Percentiles rank a stretch among this genome's conserved stretches.
Evolutionary conservation across 768 basidiomycete genomes (phyloP).

Genomic region (Crassisporium funariophilum): DNA sequence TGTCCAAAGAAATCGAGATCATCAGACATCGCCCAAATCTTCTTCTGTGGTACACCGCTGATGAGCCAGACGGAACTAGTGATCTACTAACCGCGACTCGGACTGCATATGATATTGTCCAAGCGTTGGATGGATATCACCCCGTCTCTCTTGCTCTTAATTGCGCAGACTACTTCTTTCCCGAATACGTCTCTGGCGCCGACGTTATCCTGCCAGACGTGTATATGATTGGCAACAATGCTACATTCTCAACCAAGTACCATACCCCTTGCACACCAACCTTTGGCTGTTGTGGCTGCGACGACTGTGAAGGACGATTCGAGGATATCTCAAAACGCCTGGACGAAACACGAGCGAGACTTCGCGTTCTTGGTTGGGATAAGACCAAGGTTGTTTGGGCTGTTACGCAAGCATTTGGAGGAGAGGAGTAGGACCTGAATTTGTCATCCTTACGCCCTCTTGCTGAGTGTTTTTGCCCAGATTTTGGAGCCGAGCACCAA

Average conservation of each 20-base stretch:
- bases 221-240: conserved; percentile 39
- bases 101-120: conserved; percentile 48
- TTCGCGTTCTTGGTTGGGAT: conserved; percentile 49
- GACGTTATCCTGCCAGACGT: conserved; percentile 59
- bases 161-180: conserved; percentile 53
- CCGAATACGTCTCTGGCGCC: conserved; percentile 49
- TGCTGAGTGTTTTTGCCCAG: conserved; percentile 21
- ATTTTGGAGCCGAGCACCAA: conserved; percentile 52
- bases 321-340: conserved; percentile 53
- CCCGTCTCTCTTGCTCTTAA: conserved; percentile 38
- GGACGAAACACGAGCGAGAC: conserved; percentile 44
- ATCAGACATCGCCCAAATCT: conserved; percentile 52
- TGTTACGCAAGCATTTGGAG: conserved; percentile 61
- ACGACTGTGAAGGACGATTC: conserved; percentile 55
- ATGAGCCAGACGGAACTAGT: conserved; percentile 61
- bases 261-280: conserved; percentile 47
- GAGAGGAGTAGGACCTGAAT: conserved; percentile 22
- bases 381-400: conserved; percentile 53
- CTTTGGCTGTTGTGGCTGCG: conserved; percentile 63
- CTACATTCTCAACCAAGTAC: conserved; percentile 44
- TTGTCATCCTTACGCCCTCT: neutral
- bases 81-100: conserved; percentile 49
- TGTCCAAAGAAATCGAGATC: conserved; percentile 50
- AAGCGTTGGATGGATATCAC: conserved; percentile 55
- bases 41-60: conserved; percentile 70